Evolutionary conservation across 2,329 filamentous ascomycete species (phyloP), one percentile per base, ranked within the genome.

Genomic region (Bipolaris gigantea): DNA sequence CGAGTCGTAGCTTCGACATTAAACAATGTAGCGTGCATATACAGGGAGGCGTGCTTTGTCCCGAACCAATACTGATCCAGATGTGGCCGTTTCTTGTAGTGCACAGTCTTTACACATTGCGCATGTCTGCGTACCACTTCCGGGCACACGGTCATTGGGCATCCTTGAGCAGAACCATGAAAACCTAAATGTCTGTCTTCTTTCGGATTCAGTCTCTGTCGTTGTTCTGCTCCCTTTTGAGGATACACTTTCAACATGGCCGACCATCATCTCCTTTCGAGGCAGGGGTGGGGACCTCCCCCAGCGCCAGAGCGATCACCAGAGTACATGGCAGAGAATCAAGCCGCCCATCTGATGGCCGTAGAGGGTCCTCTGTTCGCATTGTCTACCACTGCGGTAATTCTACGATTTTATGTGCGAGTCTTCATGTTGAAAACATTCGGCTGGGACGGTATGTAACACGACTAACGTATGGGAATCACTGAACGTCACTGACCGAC

Each of bases 321-420:
- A 46, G 66, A 67, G 21, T 72, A 74, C 55, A 66, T 73, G 6
- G 57, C 66, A 4, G 74, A 79, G 44, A 69, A 76, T 46, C 70
- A 68, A 43, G 67, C 67, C 2, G 55, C 61, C n/a, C 63, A 62
- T 6, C 68, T 81, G 19, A 60, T 80, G 25, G 73, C 70, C 2
- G 73, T 78, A 11, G 74, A 76, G 16, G 56, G 75, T 13, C 54
- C 73, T 1, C 63, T 80, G 21, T 74, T 76, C 6, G 64, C 66
- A 1, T 40, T 79, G 16, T 74, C 61, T 3, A 57, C 57, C 19
- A 19, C 43, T 15, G 53, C 52, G 4, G 50, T 65, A 36, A 46
- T 66, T 30, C 23, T 62, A 41, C 59, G 62, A 7, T 59, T 60
- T 34, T 65, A 66, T 43, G 61, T 67, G 10, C 48, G 63, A 4